These are phyloP conservation scores for Pyricularia grisea DNA, from an alignment of 2,329 filamentous ascomycete genomes.

Conservation along the genomic window DNA sequence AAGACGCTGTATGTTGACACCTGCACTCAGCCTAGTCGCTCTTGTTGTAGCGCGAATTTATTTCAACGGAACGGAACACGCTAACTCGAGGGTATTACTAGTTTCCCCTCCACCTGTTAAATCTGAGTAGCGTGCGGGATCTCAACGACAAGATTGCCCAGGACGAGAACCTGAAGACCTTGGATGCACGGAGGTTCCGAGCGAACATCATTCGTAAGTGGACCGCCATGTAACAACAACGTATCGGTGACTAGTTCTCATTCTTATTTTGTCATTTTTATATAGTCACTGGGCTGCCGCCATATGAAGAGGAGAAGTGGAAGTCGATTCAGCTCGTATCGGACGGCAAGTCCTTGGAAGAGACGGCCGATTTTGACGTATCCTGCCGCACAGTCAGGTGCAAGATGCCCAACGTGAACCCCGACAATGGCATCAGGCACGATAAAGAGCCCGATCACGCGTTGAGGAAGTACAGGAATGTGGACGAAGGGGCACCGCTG, in stretches of 20 bases:
- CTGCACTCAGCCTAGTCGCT: background rate
- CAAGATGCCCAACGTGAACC: constrained; percentile 63
- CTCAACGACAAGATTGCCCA: constrained; percentile 47
- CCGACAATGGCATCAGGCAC: constrained; percentile 46
- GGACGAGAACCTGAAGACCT: constrained; percentile 33
- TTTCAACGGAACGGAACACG: background rate
- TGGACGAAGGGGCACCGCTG: constrained; percentile 49
- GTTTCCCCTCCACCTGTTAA: constrained; percentile 64
- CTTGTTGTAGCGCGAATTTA: background rate
- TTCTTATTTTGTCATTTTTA: constrained; percentile 1
- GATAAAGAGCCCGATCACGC: constrained; percentile 46
- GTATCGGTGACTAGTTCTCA: background rate
- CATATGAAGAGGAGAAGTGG: constrained; percentile 66
- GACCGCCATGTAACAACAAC: background rate
- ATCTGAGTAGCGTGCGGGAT: constrained; percentile 52
- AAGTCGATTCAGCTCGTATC: constrained; percentile 46
- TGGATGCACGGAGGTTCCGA: constrained; percentile 57
- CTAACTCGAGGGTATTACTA: constrained; percentile 16
- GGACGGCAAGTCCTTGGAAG: constrained; percentile 35
- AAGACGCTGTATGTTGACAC: constrained; percentile 51
- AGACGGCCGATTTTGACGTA: constrained; percentile 36
- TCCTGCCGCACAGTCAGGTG: constrained; percentile 59
- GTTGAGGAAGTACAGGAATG: constrained; percentile 45
- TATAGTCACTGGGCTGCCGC: constrained; percentile 39
- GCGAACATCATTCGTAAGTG: constrained; percentile 59